Evolutionary conservation across 768 basidiomycete species (phyloP), one percentile per base, ranked within the genome.

Genomic region (Termitomyces sp.): DNA sequence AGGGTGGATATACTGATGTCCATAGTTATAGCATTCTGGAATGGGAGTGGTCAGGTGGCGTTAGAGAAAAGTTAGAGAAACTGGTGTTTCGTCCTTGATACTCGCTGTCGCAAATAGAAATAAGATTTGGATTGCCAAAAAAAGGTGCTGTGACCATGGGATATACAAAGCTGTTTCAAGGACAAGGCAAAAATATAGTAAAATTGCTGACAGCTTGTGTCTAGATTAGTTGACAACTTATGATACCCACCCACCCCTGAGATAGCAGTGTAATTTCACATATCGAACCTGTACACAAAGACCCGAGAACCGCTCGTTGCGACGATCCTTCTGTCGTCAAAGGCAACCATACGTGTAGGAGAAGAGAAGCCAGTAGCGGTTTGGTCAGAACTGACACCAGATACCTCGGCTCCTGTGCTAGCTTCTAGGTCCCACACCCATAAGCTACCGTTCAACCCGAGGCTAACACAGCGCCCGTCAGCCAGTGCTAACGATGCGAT

Each of bases 341-440:
- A 92, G 27, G 77, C 79, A 46, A 91, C 77, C 5, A 78, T 78
- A 7, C 84, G 80, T 59, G 69, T 73, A 37, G 27, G 58, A 58
- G 55, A 44, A 31, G 50, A 37, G 18, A 39, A 53, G 27, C 46
- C 48, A 27, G 12, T 37, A 53, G 36, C 37, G 51, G 58, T 51
- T 37, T 30, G 31, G 57, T 54, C 49, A 63, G 52, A 46, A 64
- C 54, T 61, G 63, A 67, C 55, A 66, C 69, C 57, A 54, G 76
- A 70, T 53, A 78, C 75, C 66, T 79, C 76, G 39, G 75, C 77
- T 27, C 78, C 78, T 54, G 74, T 80, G 53, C 72, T 79, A 55
- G 76, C 79, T 68, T 93, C 91, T 34, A 93, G 76, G 72, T 93
- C 91, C 91, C 91, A 93, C 3, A 91, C 88, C 88, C 89, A 91